Evolutionary conservation across 108 stramenopile species (phyloP), one percentile per base, ranked within the genome.

Genomic region (Cylindrotheca fusiformis): DNA sequence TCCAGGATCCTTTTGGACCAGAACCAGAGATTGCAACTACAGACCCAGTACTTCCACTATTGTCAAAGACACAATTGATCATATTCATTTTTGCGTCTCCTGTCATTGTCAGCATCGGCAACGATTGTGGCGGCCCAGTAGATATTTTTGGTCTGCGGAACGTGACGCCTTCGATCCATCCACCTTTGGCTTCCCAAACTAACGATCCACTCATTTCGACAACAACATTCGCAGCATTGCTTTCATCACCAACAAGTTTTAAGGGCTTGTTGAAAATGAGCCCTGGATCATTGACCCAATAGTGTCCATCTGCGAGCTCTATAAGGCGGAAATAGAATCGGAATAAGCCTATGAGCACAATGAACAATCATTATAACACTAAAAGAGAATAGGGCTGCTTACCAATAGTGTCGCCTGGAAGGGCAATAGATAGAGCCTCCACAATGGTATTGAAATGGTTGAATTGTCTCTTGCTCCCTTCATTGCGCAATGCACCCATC

Each of bases 231-330:
- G 86, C 58, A 32, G 90, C 82, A 45, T 90, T 86, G 47, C 84
- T 66, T 54, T 92, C 90, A 58, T 95, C 94, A 2, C 94, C 94
- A 8, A 91, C 66, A 51, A 95, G 60, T 52, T 75, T 75, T 41
- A 95, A 20, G 24, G 86, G 86, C 12, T 74, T 58, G 31, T 84
- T 57, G 20, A 95, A 44, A 1, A 69, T 25, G 5, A 92, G 67
- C 6, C 77, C 84, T 28, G 83, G 68, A 8, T 88, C 87, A 3
- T 75, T 84, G 12, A 86, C 69, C 79, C 87, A 95, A 55, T 95
- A 91, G 61, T 92, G 90, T 25, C 94, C 94, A 68, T 89, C 88
- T 32, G 83, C 83, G 21, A 91, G 79, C 60, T 90, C 87, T 78
- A 48, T 2, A 31, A 12, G 52, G 55, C 31, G 31, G 30, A 28